phyloP scores from a whole-genome alignment of 1,139 yeast species.

The Blastobotrys serpentis region DNA sequence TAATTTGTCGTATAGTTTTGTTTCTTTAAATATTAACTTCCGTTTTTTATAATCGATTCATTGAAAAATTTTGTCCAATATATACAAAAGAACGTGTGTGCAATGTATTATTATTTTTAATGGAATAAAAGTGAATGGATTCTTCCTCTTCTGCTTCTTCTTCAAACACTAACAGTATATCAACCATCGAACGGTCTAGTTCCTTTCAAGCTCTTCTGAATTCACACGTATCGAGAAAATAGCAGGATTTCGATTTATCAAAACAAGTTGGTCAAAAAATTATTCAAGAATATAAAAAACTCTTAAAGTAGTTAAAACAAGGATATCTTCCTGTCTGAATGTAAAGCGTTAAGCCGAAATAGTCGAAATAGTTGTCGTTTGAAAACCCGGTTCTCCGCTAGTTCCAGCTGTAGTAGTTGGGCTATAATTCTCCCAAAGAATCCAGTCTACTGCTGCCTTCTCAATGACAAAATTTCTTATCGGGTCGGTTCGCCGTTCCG shows the following conservation, averaged over 20 bases:
- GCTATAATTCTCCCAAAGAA: too few species aligned
- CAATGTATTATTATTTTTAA: not conserved
- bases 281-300: too few species aligned
- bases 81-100: conserved; percentile 1
- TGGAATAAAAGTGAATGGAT: conserved; percentile 1
- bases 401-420: too few species aligned
- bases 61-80: too few species aligned
- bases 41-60: conserved; percentile 1
- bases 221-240: not conserved
- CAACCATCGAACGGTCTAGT: conserved; percentile 2
- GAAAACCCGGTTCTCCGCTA: not conserved
- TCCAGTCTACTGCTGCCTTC: too few species aligned
- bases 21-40: not conserved
- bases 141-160: conserved; percentile 1
- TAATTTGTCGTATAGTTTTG: not conserved
- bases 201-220: not conserved
- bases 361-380: too few species aligned
- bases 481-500: not conserved
- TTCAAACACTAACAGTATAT: not conserved
- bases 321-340: too few species aligned
- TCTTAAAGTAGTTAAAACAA: too few species aligned
- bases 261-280: too few species aligned
- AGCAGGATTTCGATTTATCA: too few species aligned
- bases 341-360: too few species aligned
- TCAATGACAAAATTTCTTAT: too few species aligned